phyloP scores from a whole-genome alignment of 1,139 yeast genomes.

The Trichomonascaceae sp. region DNA sequence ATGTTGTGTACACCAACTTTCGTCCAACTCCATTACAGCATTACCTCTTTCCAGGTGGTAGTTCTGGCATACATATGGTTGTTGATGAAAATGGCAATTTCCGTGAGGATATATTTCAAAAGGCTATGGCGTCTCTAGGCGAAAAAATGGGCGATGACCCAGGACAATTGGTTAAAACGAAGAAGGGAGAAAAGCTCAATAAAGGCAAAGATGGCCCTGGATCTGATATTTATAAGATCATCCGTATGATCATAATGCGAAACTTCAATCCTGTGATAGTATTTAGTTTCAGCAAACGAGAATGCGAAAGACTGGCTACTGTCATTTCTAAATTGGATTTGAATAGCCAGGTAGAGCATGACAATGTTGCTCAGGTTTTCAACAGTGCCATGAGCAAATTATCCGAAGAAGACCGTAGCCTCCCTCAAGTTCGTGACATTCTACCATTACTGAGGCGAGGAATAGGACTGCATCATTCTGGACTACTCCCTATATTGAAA shows the following conservation, averaged over 20 bases:
- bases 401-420: conserved; percentile 83
- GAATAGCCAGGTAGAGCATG: conserved; percentile 87
- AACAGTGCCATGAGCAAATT: conserved; percentile 80
- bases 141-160: conserved; percentile 84
- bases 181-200: conserved; percentile 72
- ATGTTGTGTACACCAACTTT: conserved; percentile 96
- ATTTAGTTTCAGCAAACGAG: conserved; percentile 92
- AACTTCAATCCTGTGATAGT: conserved; percentile 97
- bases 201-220: conserved; percentile 56
- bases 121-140: conserved; percentile 92
- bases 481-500: conserved; percentile 87
- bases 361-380: conserved; percentile 80
- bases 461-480: conserved; percentile 98
- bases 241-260: conserved; percentile 94
- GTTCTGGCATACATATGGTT: conserved; percentile 94
- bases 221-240: conserved; percentile 90
- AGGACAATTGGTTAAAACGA: conserved; percentile 32
- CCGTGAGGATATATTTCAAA: conserved; percentile 95
- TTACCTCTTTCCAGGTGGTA: conserved; percentile 93
- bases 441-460: conserved; percentile 87
- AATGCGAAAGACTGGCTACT: conserved; percentile 88
- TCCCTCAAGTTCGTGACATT: conserved; percentile 90
- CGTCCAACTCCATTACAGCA: conserved; percentile 98
- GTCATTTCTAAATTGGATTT: conserved; percentile 94
- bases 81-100: conserved; percentile 96